phyloP scores from a whole-genome alignment of 176 grass and related monocot genomes.

The Carex myosuroides region DNA sequence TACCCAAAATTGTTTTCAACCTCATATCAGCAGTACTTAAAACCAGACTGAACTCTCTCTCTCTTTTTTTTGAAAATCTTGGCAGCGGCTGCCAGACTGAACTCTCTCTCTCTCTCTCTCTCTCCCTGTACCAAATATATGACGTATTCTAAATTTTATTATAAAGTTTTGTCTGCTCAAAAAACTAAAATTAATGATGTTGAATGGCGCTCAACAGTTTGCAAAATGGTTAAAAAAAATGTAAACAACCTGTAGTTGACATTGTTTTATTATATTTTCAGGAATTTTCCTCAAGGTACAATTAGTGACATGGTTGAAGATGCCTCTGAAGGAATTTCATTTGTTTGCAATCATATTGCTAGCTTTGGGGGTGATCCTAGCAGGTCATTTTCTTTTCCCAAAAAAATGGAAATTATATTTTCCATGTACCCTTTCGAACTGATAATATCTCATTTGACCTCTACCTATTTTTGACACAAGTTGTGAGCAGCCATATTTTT shows the following conservation, averaged over 20 bases:
- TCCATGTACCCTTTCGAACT: background rate
- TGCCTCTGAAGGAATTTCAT: constrained; percentile 70
- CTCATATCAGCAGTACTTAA: background rate
- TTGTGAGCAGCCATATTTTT: background rate
- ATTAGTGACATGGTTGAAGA: constrained; percentile 88
- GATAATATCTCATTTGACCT: background rate
- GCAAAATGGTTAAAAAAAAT: background rate
- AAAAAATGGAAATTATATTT: background rate
- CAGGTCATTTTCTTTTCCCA: constrained; percentile 42
- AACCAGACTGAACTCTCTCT: background rate
- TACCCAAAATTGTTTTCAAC: background rate
- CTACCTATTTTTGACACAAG: background rate
- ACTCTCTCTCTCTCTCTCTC: background rate
- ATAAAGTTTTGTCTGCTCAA: background rate
- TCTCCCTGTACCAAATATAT: background rate
- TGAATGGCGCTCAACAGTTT: background rate
- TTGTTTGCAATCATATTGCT: constrained; percentile 76
- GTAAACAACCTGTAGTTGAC: background rate
- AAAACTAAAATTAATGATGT: background rate
- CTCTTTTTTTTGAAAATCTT: no score
- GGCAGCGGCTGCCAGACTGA: no score
- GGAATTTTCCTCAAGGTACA: constrained; percentile 97
- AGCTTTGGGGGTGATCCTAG: constrained; percentile 82
- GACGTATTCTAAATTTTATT: background rate
- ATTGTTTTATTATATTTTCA: constrained; percentile 26